Evolutionary conservation across 1,139 yeast species (phyloP), one percentile per base, ranked within the genome.

Genomic region (Yamadazyma mexicana): DNA sequence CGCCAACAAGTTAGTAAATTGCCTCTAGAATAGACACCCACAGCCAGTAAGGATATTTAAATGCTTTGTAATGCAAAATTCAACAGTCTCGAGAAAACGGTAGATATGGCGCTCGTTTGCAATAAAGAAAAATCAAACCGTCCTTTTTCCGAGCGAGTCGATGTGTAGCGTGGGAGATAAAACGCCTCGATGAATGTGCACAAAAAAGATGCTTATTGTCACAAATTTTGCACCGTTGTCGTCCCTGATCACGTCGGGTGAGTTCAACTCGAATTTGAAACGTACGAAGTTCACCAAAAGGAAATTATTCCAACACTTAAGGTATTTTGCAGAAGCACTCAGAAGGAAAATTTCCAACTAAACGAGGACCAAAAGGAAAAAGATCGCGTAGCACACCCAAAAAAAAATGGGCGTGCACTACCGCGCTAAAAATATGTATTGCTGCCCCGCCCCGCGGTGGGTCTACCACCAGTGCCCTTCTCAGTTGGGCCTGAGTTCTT

Each of bases 51-150:
- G 26, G n/a, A 24, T 24, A 24, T 10, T 5, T 17, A 15, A 17
- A 17, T 14, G 20, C 10, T 26, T 26, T 26, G 29, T 26, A 26
- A 26, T 26, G 29, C 29, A 26, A 24, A n/a, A 6, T n/a, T n/a
- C n/a, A n/a, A n/a, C n/a, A n/a, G n/a, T n/a, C n/a, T n/a, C n/a
- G n/a, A n/a, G n/a, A n/a, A n/a, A n/a, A n/a, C n/a, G n/a, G n/a
- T n/a, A n/a, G n/a, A n/a, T n/a, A 16, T 29, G 22, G 31, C 31
- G 22, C 31, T 29, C 31, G 31, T 15, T 29, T 29, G 31, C 11
- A 16, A 15, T 11, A 9, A 11, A 11, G 6, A 4, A 12, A n/a
- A n/a, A n/a, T 26, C 12, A 16, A 12, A n/a, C 8, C 16, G 29
- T 6, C 16, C 12, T 26, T 26, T 26, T 26, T 26, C 12, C 29